phyloP scores from a whole-genome alignment of 2,329 filamentous ascomycete species.

The Pyricularia pennisetigena region DNA sequence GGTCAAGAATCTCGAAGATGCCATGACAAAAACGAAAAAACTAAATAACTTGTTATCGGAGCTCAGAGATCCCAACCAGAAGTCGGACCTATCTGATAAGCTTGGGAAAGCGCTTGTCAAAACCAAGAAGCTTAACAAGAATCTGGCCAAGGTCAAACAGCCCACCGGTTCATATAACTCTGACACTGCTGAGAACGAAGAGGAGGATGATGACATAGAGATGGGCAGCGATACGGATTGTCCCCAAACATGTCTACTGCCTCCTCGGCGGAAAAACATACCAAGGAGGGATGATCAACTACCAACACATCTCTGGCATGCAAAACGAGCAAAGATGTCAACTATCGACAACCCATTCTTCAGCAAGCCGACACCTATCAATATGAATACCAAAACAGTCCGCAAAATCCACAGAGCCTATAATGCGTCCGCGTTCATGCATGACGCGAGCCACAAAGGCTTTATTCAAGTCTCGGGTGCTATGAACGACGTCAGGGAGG shows the following conservation, averaged over 20 bases:
- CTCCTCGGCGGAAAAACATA: slow-evolving; percentile 30
- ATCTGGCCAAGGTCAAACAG: neutral
- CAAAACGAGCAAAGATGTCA: slow-evolving; percentile 87
- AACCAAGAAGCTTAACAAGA: slow-evolving; percentile 2
- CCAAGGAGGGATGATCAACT: slow-evolving; percentile 85
- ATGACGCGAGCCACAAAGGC: slow-evolving; percentile 92
- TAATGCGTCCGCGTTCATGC: slow-evolving; percentile 1
- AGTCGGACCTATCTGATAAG: neutral
- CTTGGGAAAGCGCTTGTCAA: neutral
- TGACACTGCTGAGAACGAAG: neutral
- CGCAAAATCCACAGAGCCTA: slow-evolving; percentile 1
- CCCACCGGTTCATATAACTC: neutral
- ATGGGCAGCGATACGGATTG: neutral
- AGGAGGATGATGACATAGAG: slow-evolving; percentile 9
- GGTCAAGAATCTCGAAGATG: slow-evolving; percentile 9
- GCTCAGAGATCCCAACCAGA: neutral
- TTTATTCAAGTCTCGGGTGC: slow-evolving; percentile 68
- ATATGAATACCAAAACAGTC: slow-evolving; percentile 1
- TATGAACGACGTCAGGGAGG: slow-evolving; percentile 3
- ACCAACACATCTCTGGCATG: slow-evolving; percentile 88
- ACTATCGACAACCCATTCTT: slow-evolving; percentile 28
- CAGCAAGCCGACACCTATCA: slow-evolving; percentile 1
- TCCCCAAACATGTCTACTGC: neutral
- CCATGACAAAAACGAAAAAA: slow-evolving; percentile 1
- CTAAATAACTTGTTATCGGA: neutral